Evolutionary conservation across 345 rosid species (phyloP).

Genomic region (Syzygium grande): DNA sequence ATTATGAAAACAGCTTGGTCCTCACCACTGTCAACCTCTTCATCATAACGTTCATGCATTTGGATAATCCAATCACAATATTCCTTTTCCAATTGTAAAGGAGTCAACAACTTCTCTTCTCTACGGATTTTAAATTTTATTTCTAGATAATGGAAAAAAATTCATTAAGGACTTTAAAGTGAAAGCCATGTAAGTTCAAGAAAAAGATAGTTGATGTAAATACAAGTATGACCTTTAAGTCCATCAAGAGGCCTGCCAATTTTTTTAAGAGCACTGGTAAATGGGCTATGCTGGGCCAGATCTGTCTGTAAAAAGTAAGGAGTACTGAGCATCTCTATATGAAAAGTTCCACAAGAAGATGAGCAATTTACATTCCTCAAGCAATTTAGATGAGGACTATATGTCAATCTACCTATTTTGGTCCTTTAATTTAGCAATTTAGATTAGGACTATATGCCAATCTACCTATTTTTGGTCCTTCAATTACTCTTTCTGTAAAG

Average conservation of each 20-base stretch:
- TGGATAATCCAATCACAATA: slow-evolving; percentile 57
- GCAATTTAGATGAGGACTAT: background rate
- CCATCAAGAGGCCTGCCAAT: slow-evolving; percentile 31
- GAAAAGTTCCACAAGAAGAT: background rate
- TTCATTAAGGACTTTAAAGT: background rate
- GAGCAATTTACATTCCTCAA: background rate
- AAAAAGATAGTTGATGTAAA: background rate
- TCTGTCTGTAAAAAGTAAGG: slow-evolving; percentile 41
- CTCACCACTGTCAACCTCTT: slow-evolving; percentile 45
- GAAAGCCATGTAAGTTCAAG: background rate
- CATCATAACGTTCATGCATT: slow-evolving; percentile 60
- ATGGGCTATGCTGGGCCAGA: slow-evolving; percentile 48
- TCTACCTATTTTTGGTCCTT: background rate
- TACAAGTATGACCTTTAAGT: slow-evolving; percentile 27
- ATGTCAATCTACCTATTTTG: background rate
- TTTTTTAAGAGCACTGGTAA: slow-evolving; percentile 46
- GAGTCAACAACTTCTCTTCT: slow-evolving; percentile 23
- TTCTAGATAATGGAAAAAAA: slow-evolving; percentile 17
- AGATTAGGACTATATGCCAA: background rate
- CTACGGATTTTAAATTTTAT: slow-evolving; percentile 24
- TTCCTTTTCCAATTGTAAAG: slow-evolving; percentile 38
- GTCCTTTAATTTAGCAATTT: background rate
- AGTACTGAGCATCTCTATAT: background rate
- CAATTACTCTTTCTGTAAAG: background rate
- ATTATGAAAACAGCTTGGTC: slow-evolving; percentile 43